These are phyloP conservation scores for Geosmithia flava DNA, from an alignment of 2,329 filamentous ascomycete species.

Conservation along the genomic window DNA sequence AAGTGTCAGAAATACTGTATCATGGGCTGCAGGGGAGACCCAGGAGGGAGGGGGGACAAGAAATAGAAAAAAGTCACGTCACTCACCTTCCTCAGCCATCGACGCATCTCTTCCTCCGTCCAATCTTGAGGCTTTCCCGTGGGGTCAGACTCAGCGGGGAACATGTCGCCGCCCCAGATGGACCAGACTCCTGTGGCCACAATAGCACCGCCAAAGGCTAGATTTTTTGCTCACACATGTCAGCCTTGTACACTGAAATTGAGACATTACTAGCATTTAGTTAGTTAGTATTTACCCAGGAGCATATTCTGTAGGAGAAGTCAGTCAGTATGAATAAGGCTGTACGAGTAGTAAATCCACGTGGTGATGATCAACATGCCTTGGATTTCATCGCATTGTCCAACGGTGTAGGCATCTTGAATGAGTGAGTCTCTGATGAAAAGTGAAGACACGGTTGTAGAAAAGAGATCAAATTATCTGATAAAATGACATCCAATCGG, in stretches of 20 bases:
- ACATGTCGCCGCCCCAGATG: conserved; percentile 79
- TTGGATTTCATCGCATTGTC: conserved; percentile 60
- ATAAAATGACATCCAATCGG: not conserved
- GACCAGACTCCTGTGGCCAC: conserved; percentile 71
- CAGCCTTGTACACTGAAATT: not conserved
- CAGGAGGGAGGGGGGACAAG: no score
- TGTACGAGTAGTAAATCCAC: not conserved
- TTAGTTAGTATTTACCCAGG: conserved; percentile 43
- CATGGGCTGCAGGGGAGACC: not conserved
- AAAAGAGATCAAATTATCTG: not conserved
- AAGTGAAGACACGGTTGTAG: not conserved
- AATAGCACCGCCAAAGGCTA: conserved; percentile 65
- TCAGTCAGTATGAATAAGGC: not conserved
- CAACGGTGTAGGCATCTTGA: conserved; percentile 54
- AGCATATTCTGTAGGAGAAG: conserved; percentile 46
- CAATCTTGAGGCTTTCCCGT: conserved; percentile 59
- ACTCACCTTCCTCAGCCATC: conserved; percentile 71
- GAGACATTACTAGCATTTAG: conserved; percentile 3
- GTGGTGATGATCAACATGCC: conserved; percentile 26
- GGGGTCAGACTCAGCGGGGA: conserved; percentile 65
- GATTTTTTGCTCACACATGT: not conserved
- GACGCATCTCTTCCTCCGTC: conserved; percentile 67
- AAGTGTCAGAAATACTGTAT: not conserved
- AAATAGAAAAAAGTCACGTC: no score
- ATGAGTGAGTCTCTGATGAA: no score